Evolutionary conservation across 2,329 filamentous ascomycete genomes (phyloP).

Genomic region (Fusarium bactridioides): DNA sequence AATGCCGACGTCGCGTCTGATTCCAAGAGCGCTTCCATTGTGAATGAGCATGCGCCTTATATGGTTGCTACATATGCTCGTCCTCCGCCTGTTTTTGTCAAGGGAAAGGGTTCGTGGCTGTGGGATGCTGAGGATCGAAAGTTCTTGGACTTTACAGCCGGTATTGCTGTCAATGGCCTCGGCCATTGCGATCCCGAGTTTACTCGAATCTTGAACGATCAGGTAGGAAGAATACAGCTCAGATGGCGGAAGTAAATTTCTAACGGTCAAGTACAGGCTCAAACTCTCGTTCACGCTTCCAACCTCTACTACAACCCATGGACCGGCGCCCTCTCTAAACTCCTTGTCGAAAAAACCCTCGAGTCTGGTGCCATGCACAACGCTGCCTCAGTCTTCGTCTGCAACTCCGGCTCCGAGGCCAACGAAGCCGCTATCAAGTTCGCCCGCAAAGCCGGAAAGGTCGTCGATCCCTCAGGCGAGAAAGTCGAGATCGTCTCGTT

Average conservation of each 20-base stretch:
- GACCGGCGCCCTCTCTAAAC: slow-evolving; percentile 87
- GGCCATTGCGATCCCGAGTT: slow-evolving; percentile 90
- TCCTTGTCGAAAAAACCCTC: slow-evolving; percentile 82
- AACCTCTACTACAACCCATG: slow-evolving; percentile 98
- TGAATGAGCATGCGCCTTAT: slow-evolving; percentile 79
- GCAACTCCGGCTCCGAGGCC: slow-evolving; percentile 95
- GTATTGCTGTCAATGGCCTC: slow-evolving; percentile 93
- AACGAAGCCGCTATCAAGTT: slow-evolving; percentile 99
- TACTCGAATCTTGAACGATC: slow-evolving; percentile 76
- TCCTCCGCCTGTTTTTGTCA: slow-evolving; percentile 87
- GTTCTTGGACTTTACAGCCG: slow-evolving; percentile 94
- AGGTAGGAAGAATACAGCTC: slow-evolving; percentile 57
- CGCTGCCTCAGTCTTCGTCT: slow-evolving; percentile 84
- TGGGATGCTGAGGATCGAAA: slow-evolving; percentile 89
- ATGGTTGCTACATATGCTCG: slow-evolving; percentile 97
- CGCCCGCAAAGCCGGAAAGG: slow-evolving; percentile 87
- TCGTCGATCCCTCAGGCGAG: slow-evolving; percentile 71
- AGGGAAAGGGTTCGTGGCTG: slow-evolving; percentile 84
- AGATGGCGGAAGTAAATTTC: background rate
- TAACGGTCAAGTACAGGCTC: slow-evolving; percentile 53
- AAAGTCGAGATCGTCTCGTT: slow-evolving; percentile 93
- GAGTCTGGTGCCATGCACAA: slow-evolving; percentile 84
- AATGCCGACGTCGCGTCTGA: slow-evolving; percentile 78
- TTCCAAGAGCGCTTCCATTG: slow-evolving; percentile 77
- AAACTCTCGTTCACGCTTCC: slow-evolving; percentile 87